Base-by-base conservation (phyloP, 2,329 filamentous ascomycete genomes). In the Aureobasidium subglaciale region DNA sequence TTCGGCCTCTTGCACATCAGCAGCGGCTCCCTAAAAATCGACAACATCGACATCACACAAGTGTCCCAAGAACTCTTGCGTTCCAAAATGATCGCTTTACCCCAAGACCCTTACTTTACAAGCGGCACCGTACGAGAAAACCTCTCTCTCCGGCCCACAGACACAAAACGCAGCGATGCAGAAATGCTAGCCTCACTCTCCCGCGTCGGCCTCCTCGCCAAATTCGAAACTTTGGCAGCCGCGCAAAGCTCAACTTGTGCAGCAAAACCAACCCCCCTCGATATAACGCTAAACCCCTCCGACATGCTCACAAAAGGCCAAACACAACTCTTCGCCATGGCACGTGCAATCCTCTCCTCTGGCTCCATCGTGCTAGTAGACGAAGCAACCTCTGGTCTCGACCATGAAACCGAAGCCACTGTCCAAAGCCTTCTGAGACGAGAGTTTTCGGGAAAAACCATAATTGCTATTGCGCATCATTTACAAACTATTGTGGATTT, bases 381-480 rank as follows among this genome's bases (percentile, higher is more conserved):
- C 46, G 75, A 78, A 55, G 68, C 68, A 3, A 71, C 70, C 1
- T 69, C 69, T 1, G 56, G 50, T 41, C 43, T 67, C 40, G 66
- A 67, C 46, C 63, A 64, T 40, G 62, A 62, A 52, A 64, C 62
- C 2, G 58, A 59, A 24, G 56, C 50, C 25, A 18, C 32, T 25
- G 29, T 59, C 24, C 56, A 56, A 30, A 38, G 53, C 25, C 25
- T 60, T 25, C 29, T 85, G 54, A 74, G 79, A 43, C 72, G 74
- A 27, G 71, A 71, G 22, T 83, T 85, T 63, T 65, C 67, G 2
- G 71, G 70, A 3, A 78, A 81, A 58, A 88, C 85, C 0, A 78
- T 88, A 55, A 72, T 83, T 49, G 73, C 77, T 0, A 77, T 83
- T 2, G 78, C 79, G 5, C 80, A 83, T 66, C 78, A 79, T 25